Evolutionary conservation across 1,139 yeast species (phyloP), one percentile per base, ranked within the genome.

Genomic region (Waltiozyma sp.): DNA sequence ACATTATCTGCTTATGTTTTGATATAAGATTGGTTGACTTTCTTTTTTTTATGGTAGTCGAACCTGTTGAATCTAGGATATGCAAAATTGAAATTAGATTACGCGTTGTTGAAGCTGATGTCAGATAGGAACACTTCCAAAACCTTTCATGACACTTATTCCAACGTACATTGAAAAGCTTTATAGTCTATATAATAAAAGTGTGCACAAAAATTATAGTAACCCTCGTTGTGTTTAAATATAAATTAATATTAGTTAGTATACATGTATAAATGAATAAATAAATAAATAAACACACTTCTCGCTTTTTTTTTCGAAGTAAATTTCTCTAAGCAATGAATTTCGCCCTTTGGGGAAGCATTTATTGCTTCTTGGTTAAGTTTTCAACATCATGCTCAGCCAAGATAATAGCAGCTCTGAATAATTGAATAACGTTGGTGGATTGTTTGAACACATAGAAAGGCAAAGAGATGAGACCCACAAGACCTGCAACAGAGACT

Each of bases 391-490:
- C 98, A 50, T 76, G 60, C 49, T 73, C 77, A 9, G 96, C 97
- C 57, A 93, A 72, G 45, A 77, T 72, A 40, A 83, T 64, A 11
- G 95, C 87, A 19, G 98, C 99, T 54, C 85, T 77, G 50, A 77
- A 73, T 73, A 93, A 68, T 64, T 93, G 99, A 49, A 93, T 77
- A 28, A 86, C 79, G 58, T 93, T 93, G 52, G 95, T 85, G 50
- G 83, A 66, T 67, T 93, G 98, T 66, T 93, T 93, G 66, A 88
- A 87, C 19, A 77, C 63, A 88, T 95, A 91, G 45, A 89, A 72
- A 36, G 98, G 98, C 48, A 84, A 73, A 52, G 91, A 79, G 40
- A 79, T 51, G 54, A 74, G 68, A 18, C 75, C 75, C 57, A 86
- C 63, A 39, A 79, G 63, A 34, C 89, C 82, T 23, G 94, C 86